Base-by-base conservation (phyloP, 108 stramenopile genomes). In the Skeletonema marinoi region DNA sequence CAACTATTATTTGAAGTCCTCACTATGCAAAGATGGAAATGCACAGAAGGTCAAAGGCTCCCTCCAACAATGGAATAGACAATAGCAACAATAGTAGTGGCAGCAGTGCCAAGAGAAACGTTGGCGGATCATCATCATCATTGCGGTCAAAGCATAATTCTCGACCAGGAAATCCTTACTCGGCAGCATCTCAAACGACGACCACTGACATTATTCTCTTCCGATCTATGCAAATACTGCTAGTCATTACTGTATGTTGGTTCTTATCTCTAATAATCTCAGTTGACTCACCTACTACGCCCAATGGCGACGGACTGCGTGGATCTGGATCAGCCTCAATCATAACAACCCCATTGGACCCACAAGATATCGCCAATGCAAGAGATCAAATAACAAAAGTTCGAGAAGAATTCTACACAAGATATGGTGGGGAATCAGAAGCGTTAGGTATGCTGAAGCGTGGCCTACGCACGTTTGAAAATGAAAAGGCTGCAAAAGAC, bases 361-460 rank as follows among this genome's bases (percentile, higher is more conserved):
- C 65, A n/a, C 25, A 39, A 7, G 74, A 59, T 33, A 31, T 78
- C 7, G 56, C 58, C n/a, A 48, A 73, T 14, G 58, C 68, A 29
- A 33, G 60, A 66, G 31, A 70, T 19, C 30, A 78, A 48, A 72
- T 77, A 29, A 19, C 54, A 38, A 60, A 69, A 42, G 35, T 79
- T 30, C 54, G 78, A 29, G 21, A 75, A 29, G 64, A 83, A 25
- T 85, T 85, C 42, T 71, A 81, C 66, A 33, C 35, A 38, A 63
- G 84, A 21, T 85, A 85, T 39, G 84, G 84, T 31, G 84, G 84
- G 3, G 51, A 78, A 41, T 65, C 64, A 16, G 80, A 62, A 50
- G 79, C 84, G 17, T 44, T 35, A 12, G 21, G 31, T 25, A 81
- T 85, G 80, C 46, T 81, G 11, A 39, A 67, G 35, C 69, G 75